These are phyloP conservation scores for Diaporthe vaccinii DNA, from an alignment of 2,329 filamentous ascomycete species.

Conservation along the genomic window DNA sequence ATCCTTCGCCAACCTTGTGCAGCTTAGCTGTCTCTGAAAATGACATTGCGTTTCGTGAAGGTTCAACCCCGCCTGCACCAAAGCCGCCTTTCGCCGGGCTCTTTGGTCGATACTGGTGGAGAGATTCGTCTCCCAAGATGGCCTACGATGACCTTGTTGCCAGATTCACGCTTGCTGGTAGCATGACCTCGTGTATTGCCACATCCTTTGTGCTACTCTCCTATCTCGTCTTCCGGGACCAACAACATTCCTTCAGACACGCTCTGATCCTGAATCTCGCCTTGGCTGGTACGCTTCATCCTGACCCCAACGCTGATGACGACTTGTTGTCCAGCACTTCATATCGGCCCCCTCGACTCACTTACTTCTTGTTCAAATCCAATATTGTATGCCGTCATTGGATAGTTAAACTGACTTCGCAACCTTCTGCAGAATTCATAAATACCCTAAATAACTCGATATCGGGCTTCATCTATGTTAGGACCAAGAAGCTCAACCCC, in stretches of 20 bases:
- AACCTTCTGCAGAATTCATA: slow-evolving; percentile 51
- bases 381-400: neutral
- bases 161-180: slow-evolving; percentile 40
- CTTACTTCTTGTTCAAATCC: neutral
- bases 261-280: slow-evolving; percentile 45
- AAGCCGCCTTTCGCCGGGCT: slow-evolving; percentile 3
- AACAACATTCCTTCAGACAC: slow-evolving; percentile 45
- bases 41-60: slow-evolving; percentile 14
- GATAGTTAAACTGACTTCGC: neutral
- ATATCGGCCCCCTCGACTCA: no score
- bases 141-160: slow-evolving; percentile 33
- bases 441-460: slow-evolving; percentile 58
- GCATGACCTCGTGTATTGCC: slow-evolving; percentile 40
- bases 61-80: neutral
- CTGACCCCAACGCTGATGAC: neutral
- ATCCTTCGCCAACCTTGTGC: neutral
- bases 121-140: slow-evolving; percentile 23
- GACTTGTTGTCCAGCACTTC: neutral
- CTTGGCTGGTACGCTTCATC: slow-evolving; percentile 42
- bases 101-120: slow-evolving; percentile 1
- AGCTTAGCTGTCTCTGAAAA: neutral
- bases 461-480: slow-evolving; percentile 54
- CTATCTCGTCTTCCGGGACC: slow-evolving; percentile 35
- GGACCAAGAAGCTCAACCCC: slow-evolving; percentile 45
- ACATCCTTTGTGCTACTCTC: slow-evolving; percentile 39